Evolutionary conservation across 495 filamentous ascomycete genomes (phyloP), one percentile per base, ranked within the genome.

Genomic region (Rostrohypoxylon terebratum): DNA sequence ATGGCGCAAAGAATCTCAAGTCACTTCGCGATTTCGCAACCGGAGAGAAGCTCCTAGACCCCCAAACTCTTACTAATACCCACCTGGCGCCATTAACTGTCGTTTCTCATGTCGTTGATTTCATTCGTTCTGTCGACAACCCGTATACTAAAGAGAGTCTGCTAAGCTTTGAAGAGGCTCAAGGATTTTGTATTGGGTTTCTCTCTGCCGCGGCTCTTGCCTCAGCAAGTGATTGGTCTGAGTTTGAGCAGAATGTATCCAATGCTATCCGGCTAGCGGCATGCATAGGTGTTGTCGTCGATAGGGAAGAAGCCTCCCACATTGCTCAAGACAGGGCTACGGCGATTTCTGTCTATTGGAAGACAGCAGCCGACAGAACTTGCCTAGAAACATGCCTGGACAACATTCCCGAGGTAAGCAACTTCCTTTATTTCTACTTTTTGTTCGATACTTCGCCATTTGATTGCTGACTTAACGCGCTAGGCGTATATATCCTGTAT

Each of bases 161-260:
- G 10, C 1, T 13, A 21, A 16, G 18, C 31, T 58, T 58, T 16
- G 25, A 58, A 13, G 54, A 33, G 7, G 54, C 54, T 20, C 54
- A 58, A 38, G 54, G 54, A 14, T 58, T 58, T 16, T 58, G 54
- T 16, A 58, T 58, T 16, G 54, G 54, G 21, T 58, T 58, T 14
- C 31, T 58, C 3, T 58, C 54, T 3, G 54, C 54, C 0, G 54
- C 54, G 9, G 54, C 54, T 18, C 54, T 58, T 40, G 14, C 54
- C 20, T 58, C 54, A 1, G 31, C 54, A 23, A 38, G 21, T 10
- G 33, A 40, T 0, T 58, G 54, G 54, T 20, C 28, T 8, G 31
- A 40, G 1, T 58, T 58, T 11, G 34, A 58, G 7, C 54, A 18
- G 2, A 58, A 58, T 3, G 54, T 40, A 38, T 58, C 54, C 7